Evolutionary conservation across 495 filamentous ascomycete species (phyloP).

Genomic region (Podospora conica): DNA sequence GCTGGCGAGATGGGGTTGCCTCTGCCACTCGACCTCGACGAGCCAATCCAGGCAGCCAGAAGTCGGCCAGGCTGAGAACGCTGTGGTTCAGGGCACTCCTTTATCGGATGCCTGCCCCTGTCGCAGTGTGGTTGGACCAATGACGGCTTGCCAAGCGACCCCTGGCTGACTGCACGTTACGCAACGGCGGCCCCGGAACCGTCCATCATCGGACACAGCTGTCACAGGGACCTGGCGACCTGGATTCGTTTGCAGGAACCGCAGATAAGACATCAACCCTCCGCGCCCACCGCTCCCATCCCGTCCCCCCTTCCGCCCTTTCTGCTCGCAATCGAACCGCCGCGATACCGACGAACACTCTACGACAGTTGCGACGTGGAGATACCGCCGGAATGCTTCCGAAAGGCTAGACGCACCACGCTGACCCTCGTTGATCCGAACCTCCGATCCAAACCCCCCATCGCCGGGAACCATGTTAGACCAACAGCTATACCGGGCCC

Average conservation of each 20-base stretch:
- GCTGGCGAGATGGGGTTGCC: not conserved
- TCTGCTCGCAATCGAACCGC: not conserved
- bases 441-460: not conserved
- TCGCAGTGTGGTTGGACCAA: conserved; percentile 4
- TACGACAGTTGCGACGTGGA: not conserved
- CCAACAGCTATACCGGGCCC: conserved; percentile 43
- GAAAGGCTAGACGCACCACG: not conserved
- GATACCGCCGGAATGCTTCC: conserved; percentile 6
- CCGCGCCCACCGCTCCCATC: not conserved
- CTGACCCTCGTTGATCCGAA: not conserved
- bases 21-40: not conserved
- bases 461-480: conserved; percentile 24
- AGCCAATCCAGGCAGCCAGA: not conserved
- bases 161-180: not conserved
- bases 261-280: conserved; percentile 9
- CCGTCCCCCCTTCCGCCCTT: not conserved
- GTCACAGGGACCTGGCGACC: conserved; percentile 14
- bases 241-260: not conserved
- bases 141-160: not conserved
- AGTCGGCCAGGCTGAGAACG: not conserved
- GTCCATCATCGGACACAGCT: conserved; percentile 12
- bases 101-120: conserved; percentile 9
- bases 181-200: conserved; percentile 13
- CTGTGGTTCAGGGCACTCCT: conserved; percentile 3
- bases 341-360: not conserved